Base-by-base conservation (phyloP, 495 filamentous ascomycete species). In the Penicillium coprophilum region DNA sequence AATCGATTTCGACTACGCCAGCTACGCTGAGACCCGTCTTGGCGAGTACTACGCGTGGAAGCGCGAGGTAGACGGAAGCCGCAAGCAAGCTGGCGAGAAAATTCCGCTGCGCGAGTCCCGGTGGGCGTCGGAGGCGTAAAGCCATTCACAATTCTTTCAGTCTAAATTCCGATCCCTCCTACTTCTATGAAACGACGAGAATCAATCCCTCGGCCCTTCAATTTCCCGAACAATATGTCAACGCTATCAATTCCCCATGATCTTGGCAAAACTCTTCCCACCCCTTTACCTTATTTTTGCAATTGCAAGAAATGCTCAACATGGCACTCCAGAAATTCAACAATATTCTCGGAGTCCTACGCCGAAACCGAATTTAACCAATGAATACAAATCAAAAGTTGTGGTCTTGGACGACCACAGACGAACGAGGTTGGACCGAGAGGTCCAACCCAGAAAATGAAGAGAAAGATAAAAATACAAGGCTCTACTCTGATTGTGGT, bases 11-110 rank as follows among this genome's bases (percentile, higher is more conserved):
- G 92, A 99, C 72, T 99, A 97, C 63, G 90, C 90, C 34, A 80
- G 82, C 23, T 99, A 97, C 72, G 95, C 93, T 21, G 90, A 96
- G 68, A 67, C 87, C 5, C 80, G 95, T 53, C 76, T 99, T 9
- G 88, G 89, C 38, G 94, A 99, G 76, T 99, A 97, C 72, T 96
- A 87, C 80, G 91, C 86, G n/a, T 99, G 94, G 94, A 87, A 90
- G 56, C 85, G 78, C 12, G 89, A 91, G 70, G 62, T 68, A 9
- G 81, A 87, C 46, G 87, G 85, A 9, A 80, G 74, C 40, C 78
- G 86, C n/a, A 67, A 77, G 36, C 66, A 69, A 19, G 68, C 77
- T 5, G 82, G 81, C 2, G 78, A 79, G 59, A 84, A 90, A 61
- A 80, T 83, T 70, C 81, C 87, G 6, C 59, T 94, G 50, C 80